Base-by-base conservation (phyloP, 2,329 filamentous ascomycete genomes). In the Neospermospora avenae region DNA sequence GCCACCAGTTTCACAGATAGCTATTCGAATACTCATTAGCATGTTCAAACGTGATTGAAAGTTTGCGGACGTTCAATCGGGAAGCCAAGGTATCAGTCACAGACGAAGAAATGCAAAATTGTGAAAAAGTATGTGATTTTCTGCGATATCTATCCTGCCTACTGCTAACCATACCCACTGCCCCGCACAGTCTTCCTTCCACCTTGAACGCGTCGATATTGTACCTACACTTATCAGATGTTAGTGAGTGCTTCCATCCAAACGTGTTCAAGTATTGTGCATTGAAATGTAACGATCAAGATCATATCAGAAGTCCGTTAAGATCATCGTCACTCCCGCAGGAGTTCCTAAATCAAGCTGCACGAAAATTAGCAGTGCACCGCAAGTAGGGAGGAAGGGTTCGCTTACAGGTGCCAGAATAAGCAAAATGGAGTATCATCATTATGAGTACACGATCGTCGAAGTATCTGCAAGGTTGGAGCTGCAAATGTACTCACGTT, bases 381-480 rank as follows among this genome's bases (percentile, higher is more conserved):
- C 28, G 5, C 28, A 31, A 31, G 28, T 6, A 10, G 5, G 5
- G 28, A 31, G 5, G 28, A 10, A 10, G 11, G 28, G 11, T n/a
- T n/a, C 28, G 28, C 28, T 31, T 31, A 31, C 28, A 96, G 92
- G 91, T 96, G 92, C 91, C 91, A 96, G 90, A 96, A 93, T 31
- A 31, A 78, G 77, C 77, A 77, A 77, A 77, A 74, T 31, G 77
- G 80, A 76, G 72, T 85, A 83, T 93, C 90, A 93, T 93, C 90
- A 91, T 83, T 64, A 3, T 59, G 52, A 61, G 55, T 52, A 60
- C 51, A 60, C 61, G 56, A 56, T 34, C 42, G 31, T 54, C 22
- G 44, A 25, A 37, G 28, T 20, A 13, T 31, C 11, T 10, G 11
- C 11, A 7, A 20, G n/a, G 3, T 34, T 13, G n/a, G 57, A 41